Percentiles rank a stretch among this genome's conserved stretches.
Evolutionary conservation across 805 yeast genomes (phyloP).

Genomic region (Hermanozyma aechmeae): DNA sequence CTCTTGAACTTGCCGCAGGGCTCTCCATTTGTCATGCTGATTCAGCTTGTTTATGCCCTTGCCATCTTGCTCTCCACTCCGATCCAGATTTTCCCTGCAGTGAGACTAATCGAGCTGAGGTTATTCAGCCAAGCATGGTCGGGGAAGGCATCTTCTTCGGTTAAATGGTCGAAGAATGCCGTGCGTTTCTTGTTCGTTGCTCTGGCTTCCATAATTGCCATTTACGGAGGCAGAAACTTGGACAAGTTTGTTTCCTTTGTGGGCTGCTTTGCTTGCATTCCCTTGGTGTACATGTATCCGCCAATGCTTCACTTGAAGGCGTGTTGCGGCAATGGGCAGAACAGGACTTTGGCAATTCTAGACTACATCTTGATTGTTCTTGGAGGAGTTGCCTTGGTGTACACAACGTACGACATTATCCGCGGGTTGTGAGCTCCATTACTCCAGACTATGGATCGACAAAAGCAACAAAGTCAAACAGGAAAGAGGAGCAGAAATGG

Average conservation of each 20-base stretch:
- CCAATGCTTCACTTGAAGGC: constrained; percentile 63
- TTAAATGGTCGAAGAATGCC: constrained; percentile 62
- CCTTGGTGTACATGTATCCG: constrained; percentile 79
- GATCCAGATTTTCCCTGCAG: constrained; percentile 73
- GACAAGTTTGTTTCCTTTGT: constrained; percentile 73
- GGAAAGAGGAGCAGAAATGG: not conserved
- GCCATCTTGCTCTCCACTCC: constrained; percentile 77
- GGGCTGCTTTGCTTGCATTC: constrained; percentile 80
- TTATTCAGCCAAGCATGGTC: constrained; percentile 38
- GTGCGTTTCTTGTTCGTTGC: constrained; percentile 48
- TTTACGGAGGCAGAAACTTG: constrained; percentile 57
- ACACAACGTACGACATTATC: constrained; percentile 41
- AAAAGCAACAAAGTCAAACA: not conserved
- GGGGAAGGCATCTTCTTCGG: constrained; percentile 44
- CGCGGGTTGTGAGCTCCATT: not conserved
- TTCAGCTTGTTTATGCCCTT: constrained; percentile 63
- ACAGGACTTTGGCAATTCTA: constrained; percentile 26
- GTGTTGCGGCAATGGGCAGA: constrained; percentile 29
- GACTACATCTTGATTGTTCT: constrained; percentile 43
- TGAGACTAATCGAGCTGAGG: constrained; percentile 59
- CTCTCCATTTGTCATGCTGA: constrained; percentile 49
- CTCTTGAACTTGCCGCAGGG: constrained; percentile 64
- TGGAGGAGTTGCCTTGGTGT: constrained; percentile 55
- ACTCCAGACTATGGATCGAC: not conserved
- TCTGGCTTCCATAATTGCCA: constrained; percentile 48